phyloP scores from a whole-genome alignment of 306 rosid species.

The Prunus dulcis region DNA sequence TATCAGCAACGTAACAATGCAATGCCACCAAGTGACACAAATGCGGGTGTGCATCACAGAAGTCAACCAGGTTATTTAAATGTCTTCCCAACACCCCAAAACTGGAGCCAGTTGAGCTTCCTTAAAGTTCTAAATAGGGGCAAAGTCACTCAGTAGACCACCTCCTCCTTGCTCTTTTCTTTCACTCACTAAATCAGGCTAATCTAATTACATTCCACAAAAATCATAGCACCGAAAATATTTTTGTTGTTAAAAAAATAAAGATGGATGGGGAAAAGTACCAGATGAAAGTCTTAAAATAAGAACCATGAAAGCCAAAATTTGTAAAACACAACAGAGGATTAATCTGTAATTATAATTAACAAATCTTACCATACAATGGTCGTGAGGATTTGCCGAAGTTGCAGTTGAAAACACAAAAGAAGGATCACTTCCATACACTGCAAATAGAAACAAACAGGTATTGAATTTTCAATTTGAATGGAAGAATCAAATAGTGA shows the following conservation, averaged over 20 bases:
- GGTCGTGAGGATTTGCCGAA: slow-evolving; percentile 83
- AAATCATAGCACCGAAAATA: background rate
- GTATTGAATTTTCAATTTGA: slow-evolving; percentile 16
- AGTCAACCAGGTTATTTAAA: background rate
- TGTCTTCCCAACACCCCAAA: background rate
- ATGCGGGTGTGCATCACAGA: background rate
- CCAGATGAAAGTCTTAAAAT: slow-evolving; percentile 1
- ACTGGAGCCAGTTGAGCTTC: background rate
- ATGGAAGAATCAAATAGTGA: slow-evolving; percentile 1
- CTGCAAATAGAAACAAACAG: slow-evolving; percentile 49
- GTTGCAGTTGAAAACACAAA: slow-evolving; percentile 92
- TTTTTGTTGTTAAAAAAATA: background rate
- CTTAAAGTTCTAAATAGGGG: background rate
- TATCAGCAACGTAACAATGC: background rate
- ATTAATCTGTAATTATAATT: background rate
- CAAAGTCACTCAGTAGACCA: background rate
- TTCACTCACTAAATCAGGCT: background rate
- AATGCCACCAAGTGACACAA: background rate
- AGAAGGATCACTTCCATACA: slow-evolving; percentile 86
- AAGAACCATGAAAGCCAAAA: slow-evolving; percentile 12
- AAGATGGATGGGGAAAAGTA: background rate
- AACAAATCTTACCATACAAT: slow-evolving; percentile 69
- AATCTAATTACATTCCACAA: background rate
- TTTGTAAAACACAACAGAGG: background rate
- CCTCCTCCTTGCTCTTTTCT: background rate